Base-by-base conservation (phyloP, 306 rosid species). In the Cicer bijugum region DNA sequence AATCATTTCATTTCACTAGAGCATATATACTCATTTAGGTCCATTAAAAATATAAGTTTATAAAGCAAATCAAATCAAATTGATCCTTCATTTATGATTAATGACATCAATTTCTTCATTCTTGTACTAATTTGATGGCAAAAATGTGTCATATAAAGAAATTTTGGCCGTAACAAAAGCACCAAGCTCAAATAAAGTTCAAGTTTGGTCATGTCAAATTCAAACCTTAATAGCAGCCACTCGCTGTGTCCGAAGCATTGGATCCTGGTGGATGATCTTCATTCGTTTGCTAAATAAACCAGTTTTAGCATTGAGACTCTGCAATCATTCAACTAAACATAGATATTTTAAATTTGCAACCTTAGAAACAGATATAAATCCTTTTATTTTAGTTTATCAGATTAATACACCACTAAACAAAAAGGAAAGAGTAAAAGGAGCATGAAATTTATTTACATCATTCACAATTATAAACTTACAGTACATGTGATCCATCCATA, bases 231-330 rank as follows among this genome's bases (percentile, higher is more conserved):
- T 93, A 80, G 98, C 97, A 75, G 92, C 96, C 71, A 91, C 97
- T 82, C 94, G 86, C 53, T 93, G 97, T 7, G 98, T 97, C 74
- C 82, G 88, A 83, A 93, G 98, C 81, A 15, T 76, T 28, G 96
- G 98, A 84, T 93, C 86, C 44, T 86, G 85, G 82, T 93, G 98
- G 74, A 93, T 93, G 64, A 93, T 93, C 93, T 84, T 93, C 98
- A 93, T 93, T 73, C 96, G 87, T 83, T 93, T 93, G 83, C 98
- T 93, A 86, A 93, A 91, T 20, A 93, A 81, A 84, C 98, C 98
- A 39, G 97, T 93, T 85, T 88, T 93, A 56, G 91, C 97, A 89
- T 93, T 93, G 81, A 93, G 92, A 89, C 91, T 91, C 98, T 93
- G 98, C 87, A 88, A 89, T 56, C 88, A 89, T 84, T 84, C 86